Evolutionary conservation across 2,329 filamentous ascomycete species (phyloP).

Genomic region (Ciborinia camelliae): DNA sequence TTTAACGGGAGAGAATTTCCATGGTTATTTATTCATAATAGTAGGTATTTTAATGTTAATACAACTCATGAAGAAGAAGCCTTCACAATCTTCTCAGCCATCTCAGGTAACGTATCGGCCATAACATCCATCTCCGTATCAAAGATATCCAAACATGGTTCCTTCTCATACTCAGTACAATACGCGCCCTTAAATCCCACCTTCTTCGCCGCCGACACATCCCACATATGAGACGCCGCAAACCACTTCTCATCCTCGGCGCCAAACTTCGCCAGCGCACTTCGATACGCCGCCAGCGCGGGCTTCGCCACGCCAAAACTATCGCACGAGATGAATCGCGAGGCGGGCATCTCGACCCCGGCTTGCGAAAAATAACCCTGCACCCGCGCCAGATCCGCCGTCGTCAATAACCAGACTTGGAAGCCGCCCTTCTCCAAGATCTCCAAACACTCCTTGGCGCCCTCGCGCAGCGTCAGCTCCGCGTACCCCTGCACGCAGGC

Average conservation of each 20-base stretch:
- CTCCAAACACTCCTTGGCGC: slow-evolving; percentile 42
- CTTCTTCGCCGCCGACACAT: slow-evolving; percentile 50
- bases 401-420: slow-evolving; percentile 52
- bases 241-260: slow-evolving; percentile 48
- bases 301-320: slow-evolving; percentile 49
- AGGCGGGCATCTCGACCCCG: slow-evolving; percentile 47
- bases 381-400: slow-evolving; percentile 48
- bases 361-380: slow-evolving; percentile 48
- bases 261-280: slow-evolving; percentile 42
- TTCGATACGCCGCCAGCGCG: slow-evolving; percentile 45
- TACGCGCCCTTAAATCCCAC: slow-evolving; percentile 52
- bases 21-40: neutral
- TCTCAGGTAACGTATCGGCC: slow-evolving; percentile 45
- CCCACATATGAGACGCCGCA: slow-evolving; percentile 59
- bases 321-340: slow-evolving; percentile 52
- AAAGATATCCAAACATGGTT: slow-evolving; percentile 49
- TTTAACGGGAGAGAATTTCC: neutral
- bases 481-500: slow-evolving; percentile 42
- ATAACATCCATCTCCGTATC: slow-evolving; percentile 47
- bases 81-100: slow-evolving; percentile 44
- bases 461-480: slow-evolving; percentile 40
- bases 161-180: slow-evolving; percentile 51
- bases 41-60: neutral
- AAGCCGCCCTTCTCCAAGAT: slow-evolving; percentile 46
- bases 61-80: neutral